These are phyloP conservation scores for Diddensiella santjacobensis DNA, from an alignment of 805 yeast genomes.

Conservation along the genomic window DNA sequence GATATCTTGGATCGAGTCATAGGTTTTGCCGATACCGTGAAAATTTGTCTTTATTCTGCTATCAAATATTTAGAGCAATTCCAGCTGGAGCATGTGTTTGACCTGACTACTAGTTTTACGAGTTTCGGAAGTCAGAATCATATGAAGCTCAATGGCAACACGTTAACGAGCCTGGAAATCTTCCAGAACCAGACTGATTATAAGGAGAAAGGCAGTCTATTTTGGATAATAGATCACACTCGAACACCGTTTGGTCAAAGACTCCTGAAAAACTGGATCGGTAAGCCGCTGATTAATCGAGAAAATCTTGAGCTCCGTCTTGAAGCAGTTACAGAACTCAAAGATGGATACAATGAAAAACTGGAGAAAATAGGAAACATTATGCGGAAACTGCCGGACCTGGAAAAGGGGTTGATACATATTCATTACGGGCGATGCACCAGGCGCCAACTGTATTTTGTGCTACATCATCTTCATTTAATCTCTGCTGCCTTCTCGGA, in stretches of 20 bases:
- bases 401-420: constrained; percentile 54
- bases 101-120: constrained; percentile 46
- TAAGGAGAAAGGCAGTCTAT: constrained; percentile 59
- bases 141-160: constrained; percentile 59
- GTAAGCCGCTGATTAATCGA: constrained; percentile 59
- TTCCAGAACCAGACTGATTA: constrained; percentile 61
- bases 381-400: constrained; percentile 46
- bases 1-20: constrained; percentile 24
- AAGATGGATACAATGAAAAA: constrained; percentile 12
- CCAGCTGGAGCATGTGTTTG: constrained; percentile 53
- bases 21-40: constrained; percentile 26
- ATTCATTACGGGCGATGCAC: constrained; percentile 57
- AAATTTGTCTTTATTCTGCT: constrained; percentile 44
- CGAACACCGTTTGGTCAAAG: constrained; percentile 73
- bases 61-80: constrained; percentile 59
- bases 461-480: constrained; percentile 45
- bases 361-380: constrained; percentile 30
- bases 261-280: constrained; percentile 65
- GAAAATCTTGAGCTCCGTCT: constrained; percentile 56
- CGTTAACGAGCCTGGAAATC: constrained; percentile 70
- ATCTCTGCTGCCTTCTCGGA: constrained; percentile 26
- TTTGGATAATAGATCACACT: constrained; percentile 81
- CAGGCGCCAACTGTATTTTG: constrained; percentile 55
- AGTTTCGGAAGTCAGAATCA: constrained; percentile 47
- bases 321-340: constrained; percentile 47